Conservation (phyloP, 768 basidiomycete species). For the Termitomyces heimii region DNA sequence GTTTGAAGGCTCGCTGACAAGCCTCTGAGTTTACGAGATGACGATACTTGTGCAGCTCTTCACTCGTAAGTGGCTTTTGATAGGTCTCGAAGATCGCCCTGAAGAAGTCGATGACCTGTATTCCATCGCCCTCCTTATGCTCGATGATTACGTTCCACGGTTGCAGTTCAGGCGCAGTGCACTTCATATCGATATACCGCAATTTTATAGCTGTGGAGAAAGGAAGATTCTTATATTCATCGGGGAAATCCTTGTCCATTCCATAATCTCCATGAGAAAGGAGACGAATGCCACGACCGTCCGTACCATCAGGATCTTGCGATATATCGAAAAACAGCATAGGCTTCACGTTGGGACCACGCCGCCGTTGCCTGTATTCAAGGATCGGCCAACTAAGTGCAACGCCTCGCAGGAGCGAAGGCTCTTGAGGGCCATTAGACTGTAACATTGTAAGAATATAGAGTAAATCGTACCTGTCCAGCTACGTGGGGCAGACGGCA, state of each 20-base stretch:
- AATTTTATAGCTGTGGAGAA: background rate
- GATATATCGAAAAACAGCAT: constrained; percentile 9
- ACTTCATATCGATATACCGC: constrained; percentile 37
- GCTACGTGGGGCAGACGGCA: background rate
- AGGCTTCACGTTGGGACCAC: background rate
- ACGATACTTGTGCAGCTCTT: constrained; percentile 29
- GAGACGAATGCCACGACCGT: constrained; percentile 1
- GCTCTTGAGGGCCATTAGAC: constrained; percentile 7
- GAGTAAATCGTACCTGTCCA: background rate
- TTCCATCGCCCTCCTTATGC: constrained; percentile 31
- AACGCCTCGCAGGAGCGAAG: constrained; percentile 5
- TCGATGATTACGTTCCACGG: constrained; percentile 37
- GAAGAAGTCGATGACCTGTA: constrained; percentile 52
- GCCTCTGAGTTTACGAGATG: constrained; percentile 20
- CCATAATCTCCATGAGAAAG: background rate
- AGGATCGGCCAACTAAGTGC: constrained; percentile 13
- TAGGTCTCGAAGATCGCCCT: constrained; percentile 48
- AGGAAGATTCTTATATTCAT: constrained; percentile 33
- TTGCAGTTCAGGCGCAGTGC: constrained; percentile 30
- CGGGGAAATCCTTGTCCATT: constrained; percentile 18
- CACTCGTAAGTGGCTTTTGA: constrained; percentile 34
- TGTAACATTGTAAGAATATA: background rate
- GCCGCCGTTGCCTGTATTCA: background rate
- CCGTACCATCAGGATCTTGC: background rate
- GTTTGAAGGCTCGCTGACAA: constrained; percentile 37